Percentiles rank a stretch among this genome's conserved stretches.
Conservation (phyloP, 805 yeast species). For the Starmerella sp. region DNA sequence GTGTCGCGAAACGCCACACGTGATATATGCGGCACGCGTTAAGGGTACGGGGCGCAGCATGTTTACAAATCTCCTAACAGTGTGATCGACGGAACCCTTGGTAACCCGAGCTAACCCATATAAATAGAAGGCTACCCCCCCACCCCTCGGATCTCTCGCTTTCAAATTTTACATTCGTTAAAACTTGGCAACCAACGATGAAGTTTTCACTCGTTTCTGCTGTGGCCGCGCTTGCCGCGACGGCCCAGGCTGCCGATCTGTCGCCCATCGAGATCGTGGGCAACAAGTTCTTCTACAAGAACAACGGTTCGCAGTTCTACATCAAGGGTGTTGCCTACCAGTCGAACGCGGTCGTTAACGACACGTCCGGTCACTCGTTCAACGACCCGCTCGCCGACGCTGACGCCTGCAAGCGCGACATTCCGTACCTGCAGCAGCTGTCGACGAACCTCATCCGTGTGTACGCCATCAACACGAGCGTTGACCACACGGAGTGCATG, state of each 20-base stretch:
- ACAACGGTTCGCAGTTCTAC: conserved; percentile 71
- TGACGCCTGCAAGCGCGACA: conserved; percentile 63
- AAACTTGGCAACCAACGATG: conserved; percentile 15
- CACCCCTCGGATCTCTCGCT: background rate
- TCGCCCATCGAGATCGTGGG: conserved; percentile 54
- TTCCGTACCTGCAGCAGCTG: conserved; percentile 59
- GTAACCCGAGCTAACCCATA: background rate
- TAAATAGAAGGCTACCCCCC: background rate
- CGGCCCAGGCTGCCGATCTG: conserved; percentile 27
- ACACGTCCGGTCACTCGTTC: conserved; percentile 36
- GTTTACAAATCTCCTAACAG: conserved; percentile 11
- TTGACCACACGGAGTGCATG: conserved; percentile 72
- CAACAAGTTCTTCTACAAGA: conserved; percentile 62
- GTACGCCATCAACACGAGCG: conserved; percentile 66
- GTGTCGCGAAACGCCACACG: conserved; percentile 1
- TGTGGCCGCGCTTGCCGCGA: conserved; percentile 17
- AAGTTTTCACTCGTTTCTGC: conserved; percentile 21
- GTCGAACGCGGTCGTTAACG: conserved; percentile 42
- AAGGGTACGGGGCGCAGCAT: conserved; percentile 14
- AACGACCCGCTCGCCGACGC: conserved; percentile 70
- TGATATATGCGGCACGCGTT: background rate
- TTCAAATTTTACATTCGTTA: conserved; percentile 1
- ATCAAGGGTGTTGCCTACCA: conserved; percentile 85
- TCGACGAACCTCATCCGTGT: conserved; percentile 74
- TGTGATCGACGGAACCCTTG: background rate